Evolutionary conservation across 768 basidiomycete species (phyloP).

Genomic region (Tylopilus balloui): DNA sequence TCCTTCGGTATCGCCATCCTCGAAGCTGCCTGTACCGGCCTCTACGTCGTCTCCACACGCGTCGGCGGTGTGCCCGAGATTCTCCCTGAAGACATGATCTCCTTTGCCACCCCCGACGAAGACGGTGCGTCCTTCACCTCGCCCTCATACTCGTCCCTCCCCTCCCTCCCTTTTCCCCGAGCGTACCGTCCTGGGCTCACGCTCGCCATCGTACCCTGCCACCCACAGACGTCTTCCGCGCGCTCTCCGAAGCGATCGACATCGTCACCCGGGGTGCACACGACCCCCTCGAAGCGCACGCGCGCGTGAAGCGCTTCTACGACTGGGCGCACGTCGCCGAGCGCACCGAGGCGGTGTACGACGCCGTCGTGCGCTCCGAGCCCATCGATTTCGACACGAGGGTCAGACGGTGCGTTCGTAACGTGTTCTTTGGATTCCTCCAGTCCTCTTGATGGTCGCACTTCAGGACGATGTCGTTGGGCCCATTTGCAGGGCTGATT

Average conservation of each 20-base stretch:
- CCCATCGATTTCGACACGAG: slow-evolving; percentile 75
- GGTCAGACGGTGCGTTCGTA: slow-evolving; percentile 56
- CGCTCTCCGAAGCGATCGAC: slow-evolving; percentile 73
- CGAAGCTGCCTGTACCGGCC: slow-evolving; percentile 91
- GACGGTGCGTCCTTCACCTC: slow-evolving; percentile 58
- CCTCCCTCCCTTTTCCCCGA: neutral
- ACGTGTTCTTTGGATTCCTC: neutral
- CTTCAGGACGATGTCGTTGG: slow-evolving; percentile 68
- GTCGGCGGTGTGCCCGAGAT: slow-evolving; percentile 97
- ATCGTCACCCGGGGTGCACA: slow-evolving; percentile 65
- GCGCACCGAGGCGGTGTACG: slow-evolving; percentile 83
- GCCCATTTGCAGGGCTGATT: slow-evolving; percentile 79
- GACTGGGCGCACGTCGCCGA: slow-evolving; percentile 76
- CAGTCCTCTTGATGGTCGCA: too few species aligned
- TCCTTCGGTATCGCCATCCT: slow-evolving; percentile 97
- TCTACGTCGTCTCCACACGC: slow-evolving; percentile 90
- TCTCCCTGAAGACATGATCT: slow-evolving; percentile 90
- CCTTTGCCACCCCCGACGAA: slow-evolving; percentile 89
- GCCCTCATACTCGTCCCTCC: neutral
- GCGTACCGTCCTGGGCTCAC: too few species aligned
- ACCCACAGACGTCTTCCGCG: slow-evolving; percentile 71
- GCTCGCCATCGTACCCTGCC: too few species aligned
- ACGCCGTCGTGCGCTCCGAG: slow-evolving; percentile 53
- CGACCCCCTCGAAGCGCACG: slow-evolving; percentile 72
- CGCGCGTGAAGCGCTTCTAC: slow-evolving; percentile 78